Evolutionary conservation across 495 filamentous ascomycete genomes (phyloP).

Genomic region (Antarctomyces pellizariae): DNA sequence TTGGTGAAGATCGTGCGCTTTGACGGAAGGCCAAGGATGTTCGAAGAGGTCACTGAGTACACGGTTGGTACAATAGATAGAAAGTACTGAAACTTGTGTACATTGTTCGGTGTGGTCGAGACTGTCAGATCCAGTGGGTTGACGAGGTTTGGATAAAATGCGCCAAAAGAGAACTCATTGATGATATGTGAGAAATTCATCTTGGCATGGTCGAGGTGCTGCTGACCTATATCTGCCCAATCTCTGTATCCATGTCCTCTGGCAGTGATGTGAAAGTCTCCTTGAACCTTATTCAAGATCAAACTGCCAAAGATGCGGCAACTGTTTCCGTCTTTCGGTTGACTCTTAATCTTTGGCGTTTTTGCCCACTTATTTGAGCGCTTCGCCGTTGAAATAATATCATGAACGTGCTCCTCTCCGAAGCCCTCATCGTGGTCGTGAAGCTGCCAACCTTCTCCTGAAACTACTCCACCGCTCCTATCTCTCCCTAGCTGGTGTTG

Average conservation of each 20-base stretch:
- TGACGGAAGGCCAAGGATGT: slow-evolving; percentile 8
- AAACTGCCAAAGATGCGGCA: slow-evolving; percentile 81
- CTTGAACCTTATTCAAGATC: slow-evolving; percentile 87
- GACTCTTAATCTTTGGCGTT: slow-evolving; percentile 41
- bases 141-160: slow-evolving; percentile 75
- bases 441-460: slow-evolving; percentile 29
- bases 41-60: slow-evolving; percentile 35
- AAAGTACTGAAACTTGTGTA: slow-evolving; percentile 97
- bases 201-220: slow-evolving; percentile 69
- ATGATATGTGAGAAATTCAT: slow-evolving; percentile 94
- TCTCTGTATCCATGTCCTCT: slow-evolving; percentile 82
- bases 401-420: slow-evolving; percentile 48
- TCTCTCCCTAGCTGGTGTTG: slow-evolving; percentile 39
- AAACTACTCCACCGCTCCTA: slow-evolving; percentile 20
- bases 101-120: slow-evolving; percentile 45
- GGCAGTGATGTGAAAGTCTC: slow-evolving; percentile 96
- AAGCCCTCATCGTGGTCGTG: slow-evolving; percentile 32
- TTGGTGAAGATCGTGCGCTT: slow-evolving; percentile 58
- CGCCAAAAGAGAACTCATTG: slow-evolving; percentile 88
- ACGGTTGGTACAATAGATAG: slow-evolving; percentile 90
- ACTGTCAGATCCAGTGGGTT: slow-evolving; percentile 90
- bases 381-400: slow-evolving; percentile 38
- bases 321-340: slow-evolving; percentile 23
- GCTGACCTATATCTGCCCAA: slow-evolving; percentile 22
- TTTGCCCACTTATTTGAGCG: slow-evolving; percentile 38